Conservation (phyloP, 768 basidiomycete genomes). For the Postia placenta region DNA sequence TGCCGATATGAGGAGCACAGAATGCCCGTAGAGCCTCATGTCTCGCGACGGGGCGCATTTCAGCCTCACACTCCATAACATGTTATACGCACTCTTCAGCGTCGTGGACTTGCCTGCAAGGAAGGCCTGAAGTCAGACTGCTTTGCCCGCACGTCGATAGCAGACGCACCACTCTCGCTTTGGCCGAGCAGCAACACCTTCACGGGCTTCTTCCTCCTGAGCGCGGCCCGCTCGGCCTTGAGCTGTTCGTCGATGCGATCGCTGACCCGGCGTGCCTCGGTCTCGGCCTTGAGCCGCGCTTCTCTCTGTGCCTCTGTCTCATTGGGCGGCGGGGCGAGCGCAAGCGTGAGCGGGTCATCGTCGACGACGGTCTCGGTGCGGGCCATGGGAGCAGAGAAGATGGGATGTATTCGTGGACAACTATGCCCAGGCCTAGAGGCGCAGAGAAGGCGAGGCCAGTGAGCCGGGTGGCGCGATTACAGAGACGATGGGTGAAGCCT, state of each 20-base stretch:
- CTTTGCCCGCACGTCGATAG: not conserved
- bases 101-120: slow-evolving; percentile 34
- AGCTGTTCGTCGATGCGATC: slow-evolving; percentile 41
- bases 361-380: too few relatives aligned
- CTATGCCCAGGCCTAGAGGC: not conserved
- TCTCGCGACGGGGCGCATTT: too few relatives aligned
- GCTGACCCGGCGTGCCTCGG: slow-evolving; percentile 52
- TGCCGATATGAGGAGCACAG: too few relatives aligned
- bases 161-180: slow-evolving; percentile 28
- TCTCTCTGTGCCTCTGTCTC: slow-evolving; percentile 47
- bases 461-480: not conserved
- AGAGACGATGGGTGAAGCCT: too few relatives aligned
- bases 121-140: not conserved
- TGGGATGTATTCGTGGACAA: not conserved
- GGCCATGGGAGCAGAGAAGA: not conserved
- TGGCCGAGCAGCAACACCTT: slow-evolving; percentile 35
- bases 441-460: not conserved
- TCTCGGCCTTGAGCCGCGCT: slow-evolving; percentile 42
- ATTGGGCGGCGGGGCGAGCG: slow-evolving; percentile 50
- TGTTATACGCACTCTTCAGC: slow-evolving; percentile 31
- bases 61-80: too few relatives aligned
- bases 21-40: too few relatives aligned
- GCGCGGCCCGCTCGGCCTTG: slow-evolving; percentile 24
- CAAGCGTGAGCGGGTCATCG: slow-evolving; percentile 55
- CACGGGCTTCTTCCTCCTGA: slow-evolving; percentile 25